phyloP scores from a whole-genome alignment of 495 filamentous ascomycete genomes.

The Trypethelium eluteriae region DNA sequence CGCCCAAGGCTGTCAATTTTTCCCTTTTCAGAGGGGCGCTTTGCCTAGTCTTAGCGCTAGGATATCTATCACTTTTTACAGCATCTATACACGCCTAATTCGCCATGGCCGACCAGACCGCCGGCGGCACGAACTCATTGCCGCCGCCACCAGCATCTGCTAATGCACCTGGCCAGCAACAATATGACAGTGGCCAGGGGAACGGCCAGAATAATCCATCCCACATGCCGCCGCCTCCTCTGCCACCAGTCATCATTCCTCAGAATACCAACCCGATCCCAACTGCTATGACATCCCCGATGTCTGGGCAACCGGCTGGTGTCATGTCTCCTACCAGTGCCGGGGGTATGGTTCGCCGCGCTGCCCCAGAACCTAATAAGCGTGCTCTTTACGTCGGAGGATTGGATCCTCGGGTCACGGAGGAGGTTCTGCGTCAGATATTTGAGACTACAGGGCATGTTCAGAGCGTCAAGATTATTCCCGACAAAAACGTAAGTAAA shows the following conservation, averaged over 20 bases:
- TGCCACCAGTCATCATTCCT: constrained; percentile 81
- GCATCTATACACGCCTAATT: not conserved
- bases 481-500: constrained; percentile 86
- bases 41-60: not conserved
- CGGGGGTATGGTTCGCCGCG: constrained; percentile 69
- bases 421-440: constrained; percentile 94
- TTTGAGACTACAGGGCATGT: constrained; percentile 99
- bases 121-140: constrained; percentile 15
- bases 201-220: constrained; percentile 24
- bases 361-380: constrained; percentile 97
- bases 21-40: not conserved
- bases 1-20: constrained; percentile 6
- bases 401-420: constrained; percentile 88
- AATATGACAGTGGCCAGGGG: constrained; percentile 21
- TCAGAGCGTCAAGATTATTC: constrained; percentile 98
- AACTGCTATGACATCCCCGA: constrained; percentile 82
- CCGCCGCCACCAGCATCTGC: constrained; percentile 29
- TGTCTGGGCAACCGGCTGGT: constrained; percentile 44
- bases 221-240: constrained; percentile 90
- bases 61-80: not conserved
- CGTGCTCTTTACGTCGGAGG: constrained; percentile 94
- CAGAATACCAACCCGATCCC: constrained; percentile 96
- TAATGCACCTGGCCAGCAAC: constrained; percentile 33
- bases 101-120: constrained; percentile 21
- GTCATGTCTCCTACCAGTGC: constrained; percentile 47